These are phyloP conservation scores for Clonostachys rosea DNA, from an alignment of 2,329 filamentous ascomycete genomes.

Conservation along the genomic window DNA sequence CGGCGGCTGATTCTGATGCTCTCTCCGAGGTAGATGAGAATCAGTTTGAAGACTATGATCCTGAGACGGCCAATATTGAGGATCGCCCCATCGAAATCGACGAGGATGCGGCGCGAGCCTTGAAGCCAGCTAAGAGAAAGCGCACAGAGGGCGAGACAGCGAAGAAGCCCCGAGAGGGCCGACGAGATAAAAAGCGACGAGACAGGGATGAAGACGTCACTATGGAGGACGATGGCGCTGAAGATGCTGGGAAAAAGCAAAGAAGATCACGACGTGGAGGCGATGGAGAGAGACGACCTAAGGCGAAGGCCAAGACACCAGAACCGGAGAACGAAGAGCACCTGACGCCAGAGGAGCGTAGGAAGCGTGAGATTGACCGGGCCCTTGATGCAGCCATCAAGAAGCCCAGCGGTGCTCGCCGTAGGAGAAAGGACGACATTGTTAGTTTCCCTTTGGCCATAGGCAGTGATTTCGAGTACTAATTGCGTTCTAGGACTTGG, in stretches of 20 bases:
- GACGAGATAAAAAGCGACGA: conserved; percentile 61
- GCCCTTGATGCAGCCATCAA: conserved; percentile 88
- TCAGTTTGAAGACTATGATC: conserved; percentile 67
- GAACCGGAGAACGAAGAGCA: conserved; percentile 71
- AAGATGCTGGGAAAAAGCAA: conserved; percentile 34
- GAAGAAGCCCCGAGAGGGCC: conserved; percentile 73
- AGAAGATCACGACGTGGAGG: conserved; percentile 40
- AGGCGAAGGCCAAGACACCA: conserved; percentile 34
- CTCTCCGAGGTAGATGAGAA: conserved; percentile 67
- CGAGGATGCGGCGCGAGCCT: conserved; percentile 57
- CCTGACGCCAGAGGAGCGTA: conserved; percentile 78
- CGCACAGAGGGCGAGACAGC: conserved; percentile 56
- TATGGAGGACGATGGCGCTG: conserved; percentile 41
- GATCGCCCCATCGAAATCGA: conserved; percentile 63
- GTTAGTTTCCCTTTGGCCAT: conserved; percentile 41
- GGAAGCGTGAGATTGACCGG: conserved; percentile 77
- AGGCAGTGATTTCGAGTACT: background rate
- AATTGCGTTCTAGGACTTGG: conserved; percentile 62
- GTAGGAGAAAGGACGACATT: conserved; percentile 82
- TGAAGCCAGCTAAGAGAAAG: conserved; percentile 63
- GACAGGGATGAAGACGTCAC: conserved; percentile 43
- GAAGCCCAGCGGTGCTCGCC: conserved; percentile 60
- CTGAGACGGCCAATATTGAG: conserved; percentile 57
- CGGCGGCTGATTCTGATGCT: conserved; percentile 42
- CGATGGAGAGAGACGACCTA: conserved; percentile 43